phyloP scores from a whole-genome alignment of 495 filamentous ascomycete genomes.

The Neurospora tetrasperma region DNA sequence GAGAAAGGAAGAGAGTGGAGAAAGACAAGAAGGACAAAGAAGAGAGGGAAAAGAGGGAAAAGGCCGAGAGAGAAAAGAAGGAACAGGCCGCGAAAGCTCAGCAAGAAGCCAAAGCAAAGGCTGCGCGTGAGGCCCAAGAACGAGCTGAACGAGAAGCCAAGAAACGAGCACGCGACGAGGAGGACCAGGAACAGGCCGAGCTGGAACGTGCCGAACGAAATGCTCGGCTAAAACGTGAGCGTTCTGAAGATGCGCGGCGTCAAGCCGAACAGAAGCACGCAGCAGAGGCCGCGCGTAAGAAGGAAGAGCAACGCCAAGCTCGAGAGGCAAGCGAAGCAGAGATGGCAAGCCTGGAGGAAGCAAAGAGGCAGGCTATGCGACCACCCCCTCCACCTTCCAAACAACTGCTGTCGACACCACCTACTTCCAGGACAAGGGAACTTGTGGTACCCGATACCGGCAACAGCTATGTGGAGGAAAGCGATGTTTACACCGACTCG shows the following conservation, averaged over 20 bases:
- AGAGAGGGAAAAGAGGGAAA: background rate
- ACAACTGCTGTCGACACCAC: background rate
- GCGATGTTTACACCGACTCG: background rate
- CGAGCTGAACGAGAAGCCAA: background rate
- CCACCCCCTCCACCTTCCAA: background rate
- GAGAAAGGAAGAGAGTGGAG: background rate
- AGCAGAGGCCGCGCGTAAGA: conserved; percentile 2
- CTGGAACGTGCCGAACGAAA: conserved; percentile 11
- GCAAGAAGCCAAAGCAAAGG: background rate
- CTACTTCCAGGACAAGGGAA: background rate
- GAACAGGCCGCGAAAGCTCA: background rate
- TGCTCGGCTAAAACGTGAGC: conserved; percentile 4
- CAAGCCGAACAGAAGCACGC: conserved; percentile 3
- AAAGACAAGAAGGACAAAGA: background rate
- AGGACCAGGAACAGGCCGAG: conserved; percentile 9
- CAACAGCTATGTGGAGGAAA: background rate
- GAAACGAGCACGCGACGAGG: conserved; percentile 14
- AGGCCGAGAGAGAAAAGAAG: background rate
- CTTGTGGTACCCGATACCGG: background rate
- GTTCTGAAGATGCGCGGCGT: conserved; percentile 2
- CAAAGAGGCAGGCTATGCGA: background rate
- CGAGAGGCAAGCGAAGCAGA: background rate
- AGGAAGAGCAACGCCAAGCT: background rate
- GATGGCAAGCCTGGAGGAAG: background rate
- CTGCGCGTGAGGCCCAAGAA: conserved; percentile 1